phyloP scores from a whole-genome alignment of 1,284 basidiomycete genomes.

The Trichosporon asahii region DNA sequence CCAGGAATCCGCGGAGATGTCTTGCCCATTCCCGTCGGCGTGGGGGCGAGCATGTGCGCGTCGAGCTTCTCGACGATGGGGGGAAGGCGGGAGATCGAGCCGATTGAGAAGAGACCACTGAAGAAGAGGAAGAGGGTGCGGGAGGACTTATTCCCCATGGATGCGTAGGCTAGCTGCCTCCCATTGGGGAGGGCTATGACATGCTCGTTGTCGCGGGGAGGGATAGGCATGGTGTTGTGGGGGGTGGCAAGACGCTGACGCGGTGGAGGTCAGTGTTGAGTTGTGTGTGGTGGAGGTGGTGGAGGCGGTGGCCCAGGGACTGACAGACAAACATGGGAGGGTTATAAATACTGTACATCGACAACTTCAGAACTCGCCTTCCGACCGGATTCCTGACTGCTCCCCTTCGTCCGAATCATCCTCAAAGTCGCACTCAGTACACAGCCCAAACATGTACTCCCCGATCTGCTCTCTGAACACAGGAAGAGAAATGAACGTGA shows the following conservation, averaged over 20 bases:
- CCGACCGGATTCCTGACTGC: too few species aligned
- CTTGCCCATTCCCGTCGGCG: conserved; percentile 15
- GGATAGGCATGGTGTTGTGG: not conserved
- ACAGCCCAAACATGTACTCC: too few species aligned
- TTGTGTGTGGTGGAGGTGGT: not conserved
- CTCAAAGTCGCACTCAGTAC: too few species aligned
- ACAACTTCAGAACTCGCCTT: too few species aligned
- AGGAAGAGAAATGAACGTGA: too few species aligned
- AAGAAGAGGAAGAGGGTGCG: conserved; percentile 17
- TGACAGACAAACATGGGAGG: too few species aligned
- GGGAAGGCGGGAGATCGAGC: not conserved
- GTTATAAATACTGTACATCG: too few species aligned
- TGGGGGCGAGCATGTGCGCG: conserved; percentile 12
- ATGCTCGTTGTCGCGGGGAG: conserved; percentile 10
- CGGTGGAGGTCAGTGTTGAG: not conserved
- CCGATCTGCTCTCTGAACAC: too few species aligned
- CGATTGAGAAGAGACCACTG: conserved; percentile 12
- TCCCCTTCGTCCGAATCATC: too few species aligned
- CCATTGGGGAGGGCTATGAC: conserved; percentile 5
- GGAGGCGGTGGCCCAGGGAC: not conserved
- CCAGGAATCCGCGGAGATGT: conserved; percentile 19
- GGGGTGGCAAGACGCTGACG: not conserved
- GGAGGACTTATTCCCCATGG: not conserved
- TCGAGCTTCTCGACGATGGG: not conserved
- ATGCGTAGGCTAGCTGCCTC: conserved; percentile 15